Evolutionary conservation across 495 filamentous ascomycete species (phyloP).

Genomic region (Neohortaea acidophila): DNA sequence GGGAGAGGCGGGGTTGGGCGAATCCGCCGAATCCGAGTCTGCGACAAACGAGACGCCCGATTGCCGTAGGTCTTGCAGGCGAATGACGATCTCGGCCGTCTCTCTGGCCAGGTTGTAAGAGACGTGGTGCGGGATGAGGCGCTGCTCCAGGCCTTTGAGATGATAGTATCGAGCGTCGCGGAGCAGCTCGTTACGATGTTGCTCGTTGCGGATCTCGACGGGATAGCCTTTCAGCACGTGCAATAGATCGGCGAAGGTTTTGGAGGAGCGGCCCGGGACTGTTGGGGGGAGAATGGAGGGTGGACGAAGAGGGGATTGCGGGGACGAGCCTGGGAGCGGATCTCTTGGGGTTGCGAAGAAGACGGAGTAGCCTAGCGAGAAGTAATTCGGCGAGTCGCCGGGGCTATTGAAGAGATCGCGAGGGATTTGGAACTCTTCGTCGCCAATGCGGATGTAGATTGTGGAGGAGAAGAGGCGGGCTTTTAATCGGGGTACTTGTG

Average conservation of each 20-base stretch:
- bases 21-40: constrained; percentile 22
- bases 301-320: constrained; percentile 69
- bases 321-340: constrained; percentile 73
- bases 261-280: constrained; percentile 64
- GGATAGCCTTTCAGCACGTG: constrained; percentile 81
- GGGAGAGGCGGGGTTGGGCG: constrained; percentile 9
- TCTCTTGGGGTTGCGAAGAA: constrained; percentile 71
- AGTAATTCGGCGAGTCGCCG: constrained; percentile 89
- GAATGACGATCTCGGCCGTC: constrained; percentile 62
- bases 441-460: constrained; percentile 81
- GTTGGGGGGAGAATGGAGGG: constrained; percentile 71
- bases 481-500: constrained; percentile 58
- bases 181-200: constrained; percentile 64
- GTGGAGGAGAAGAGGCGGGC: constrained; percentile 88
- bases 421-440: constrained; percentile 72
- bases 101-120: constrained; percentile 54
- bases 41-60: constrained; percentile 54
- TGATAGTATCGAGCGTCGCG: constrained; percentile 87
- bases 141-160: constrained; percentile 80
- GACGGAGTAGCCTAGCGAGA: constrained; percentile 77
- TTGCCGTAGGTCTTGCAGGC: constrained; percentile 72
- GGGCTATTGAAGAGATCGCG: constrained; percentile 72
- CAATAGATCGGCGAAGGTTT: constrained; percentile 69
- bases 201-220: constrained; percentile 56
- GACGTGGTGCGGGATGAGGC: constrained; percentile 63